phyloP scores from a whole-genome alignment of 352 stramenopile species.

The Phytopythium helicoides region DNA sequence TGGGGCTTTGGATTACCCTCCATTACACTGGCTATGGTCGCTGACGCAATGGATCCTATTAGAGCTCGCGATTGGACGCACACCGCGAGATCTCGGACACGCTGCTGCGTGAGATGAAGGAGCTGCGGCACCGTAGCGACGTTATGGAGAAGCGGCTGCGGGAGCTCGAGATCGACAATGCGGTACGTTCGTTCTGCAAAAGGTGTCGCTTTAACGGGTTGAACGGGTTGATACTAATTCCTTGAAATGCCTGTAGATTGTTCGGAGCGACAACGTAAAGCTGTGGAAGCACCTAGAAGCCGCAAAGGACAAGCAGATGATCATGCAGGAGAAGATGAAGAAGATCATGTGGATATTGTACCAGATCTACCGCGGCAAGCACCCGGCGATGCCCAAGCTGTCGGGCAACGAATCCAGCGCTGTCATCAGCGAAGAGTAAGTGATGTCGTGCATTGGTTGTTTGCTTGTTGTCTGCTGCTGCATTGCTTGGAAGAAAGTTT shows the following conservation, averaged over 20 bases:
- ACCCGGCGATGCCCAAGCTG: conserved; percentile 70
- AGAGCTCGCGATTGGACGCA: conserved; percentile 68
- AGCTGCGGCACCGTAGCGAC: conserved; percentile 77
- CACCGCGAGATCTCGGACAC: conserved; percentile 80
- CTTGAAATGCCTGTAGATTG: conserved; percentile 38
- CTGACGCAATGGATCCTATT: conserved; percentile 6
- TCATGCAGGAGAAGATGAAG: conserved; percentile 91
- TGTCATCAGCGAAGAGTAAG: conserved; percentile 82
- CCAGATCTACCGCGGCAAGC: conserved; percentile 87
- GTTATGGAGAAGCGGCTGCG: conserved; percentile 86
- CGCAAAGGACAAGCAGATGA: conserved; percentile 85
- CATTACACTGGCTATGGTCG: no score
- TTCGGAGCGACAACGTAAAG: conserved; percentile 86
- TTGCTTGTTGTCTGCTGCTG: conserved; percentile 1
- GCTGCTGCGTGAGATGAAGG: conserved; percentile 81
- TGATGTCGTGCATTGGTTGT: conserved; percentile 16
- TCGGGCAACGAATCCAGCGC: conserved; percentile 49
- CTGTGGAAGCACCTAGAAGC: conserved; percentile 85
- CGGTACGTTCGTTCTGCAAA: no score
- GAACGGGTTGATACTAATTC: no score
- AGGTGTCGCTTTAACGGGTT: no score
- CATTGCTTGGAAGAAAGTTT: conserved; percentile 6
- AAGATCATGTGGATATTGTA: conserved; percentile 92
- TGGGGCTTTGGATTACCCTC: no score
- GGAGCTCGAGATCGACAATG: conserved; percentile 86